phyloP scores from a whole-genome alignment of 164 flowering plant genomes.

The Liquidambar formosana region DNA sequence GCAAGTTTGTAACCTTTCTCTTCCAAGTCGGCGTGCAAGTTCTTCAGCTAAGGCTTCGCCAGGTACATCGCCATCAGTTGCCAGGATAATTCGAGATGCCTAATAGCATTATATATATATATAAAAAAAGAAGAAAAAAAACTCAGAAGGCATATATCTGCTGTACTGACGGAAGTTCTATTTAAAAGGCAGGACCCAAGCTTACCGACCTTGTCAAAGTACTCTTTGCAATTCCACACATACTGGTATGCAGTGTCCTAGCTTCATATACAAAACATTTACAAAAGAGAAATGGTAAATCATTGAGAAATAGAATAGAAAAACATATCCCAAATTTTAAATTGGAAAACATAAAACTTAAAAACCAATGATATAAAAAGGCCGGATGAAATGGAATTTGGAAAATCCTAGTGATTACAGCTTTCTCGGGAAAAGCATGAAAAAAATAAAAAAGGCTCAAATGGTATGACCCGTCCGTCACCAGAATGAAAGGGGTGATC shows the following conservation, averaged over 20 bases:
- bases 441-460: too few relatives aligned
- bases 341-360: too few relatives aligned
- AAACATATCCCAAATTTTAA: neutral
- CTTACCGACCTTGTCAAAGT: constrained; percentile 28
- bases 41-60: constrained; percentile 39
- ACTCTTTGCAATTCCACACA: constrained; percentile 34
- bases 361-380: too few relatives aligned
- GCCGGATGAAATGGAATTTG: too few relatives aligned
- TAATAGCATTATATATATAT: neutral
- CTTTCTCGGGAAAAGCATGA: too few relatives aligned
- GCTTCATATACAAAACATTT: neutral
- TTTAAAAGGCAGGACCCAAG: neutral
- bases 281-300: neutral
- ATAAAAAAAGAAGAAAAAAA: neutral
- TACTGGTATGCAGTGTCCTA: constrained; percentile 29
- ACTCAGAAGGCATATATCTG: neutral
- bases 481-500: too few relatives aligned
- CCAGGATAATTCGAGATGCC: constrained; percentile 34
- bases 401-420: too few relatives aligned
- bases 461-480: too few relatives aligned
- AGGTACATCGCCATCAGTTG: constrained; percentile 35
- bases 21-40: constrained; percentile 38
- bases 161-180: neutral
- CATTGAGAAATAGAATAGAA: neutral
- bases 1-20: constrained; percentile 16